phyloP scores from a whole-genome alignment of 2,329 filamentous ascomycete genomes.

The Sclerotinia minor region DNA sequence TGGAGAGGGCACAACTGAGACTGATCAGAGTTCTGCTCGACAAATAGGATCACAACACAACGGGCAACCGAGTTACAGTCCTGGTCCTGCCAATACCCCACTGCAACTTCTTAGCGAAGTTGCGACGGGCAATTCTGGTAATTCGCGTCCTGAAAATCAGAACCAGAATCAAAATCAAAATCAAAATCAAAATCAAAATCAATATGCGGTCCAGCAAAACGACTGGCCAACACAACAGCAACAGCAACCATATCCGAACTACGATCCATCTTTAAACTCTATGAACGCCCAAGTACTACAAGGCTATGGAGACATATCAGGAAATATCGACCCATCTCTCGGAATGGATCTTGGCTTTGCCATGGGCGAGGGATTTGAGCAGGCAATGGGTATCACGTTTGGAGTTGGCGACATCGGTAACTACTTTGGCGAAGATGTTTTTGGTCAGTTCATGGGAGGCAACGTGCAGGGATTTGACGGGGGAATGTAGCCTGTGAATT shows the following conservation, averaged over 20 bases:
- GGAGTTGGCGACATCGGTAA: slow-evolving; percentile 39
- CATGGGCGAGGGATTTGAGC: slow-evolving; percentile 42
- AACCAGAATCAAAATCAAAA: too few species aligned
- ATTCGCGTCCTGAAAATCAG: slow-evolving; percentile 32
- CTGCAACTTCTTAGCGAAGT: slow-evolving; percentile 47
- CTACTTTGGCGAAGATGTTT: slow-evolving; percentile 40
- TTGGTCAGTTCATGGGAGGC: slow-evolving; percentile 32
- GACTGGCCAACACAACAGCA: slow-evolving; percentile 35
- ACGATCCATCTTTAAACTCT: slow-evolving; percentile 29
- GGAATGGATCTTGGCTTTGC: slow-evolving; percentile 37
- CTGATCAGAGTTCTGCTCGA: slow-evolving; percentile 1
- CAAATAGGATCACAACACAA: slow-evolving; percentile 21
- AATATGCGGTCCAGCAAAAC: slow-evolving; percentile 30
- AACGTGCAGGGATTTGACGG: slow-evolving; percentile 32
- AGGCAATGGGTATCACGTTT: slow-evolving; percentile 41
- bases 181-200: slow-evolving; percentile 30
- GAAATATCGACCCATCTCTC: slow-evolving; percentile 39
- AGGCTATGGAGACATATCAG: slow-evolving; percentile 26
- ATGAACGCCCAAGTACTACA: slow-evolving; percentile 29
- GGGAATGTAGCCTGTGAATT: not conserved
- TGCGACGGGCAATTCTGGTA: slow-evolving; percentile 42
- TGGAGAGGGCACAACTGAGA: slow-evolving; percentile 5
- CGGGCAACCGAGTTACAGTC: slow-evolving; percentile 37
- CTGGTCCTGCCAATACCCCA: slow-evolving; percentile 41
- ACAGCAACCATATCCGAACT: slow-evolving; percentile 28